Conservation (phyloP, 441 rosid genomes). For the Macaranga tanarius region DNA sequence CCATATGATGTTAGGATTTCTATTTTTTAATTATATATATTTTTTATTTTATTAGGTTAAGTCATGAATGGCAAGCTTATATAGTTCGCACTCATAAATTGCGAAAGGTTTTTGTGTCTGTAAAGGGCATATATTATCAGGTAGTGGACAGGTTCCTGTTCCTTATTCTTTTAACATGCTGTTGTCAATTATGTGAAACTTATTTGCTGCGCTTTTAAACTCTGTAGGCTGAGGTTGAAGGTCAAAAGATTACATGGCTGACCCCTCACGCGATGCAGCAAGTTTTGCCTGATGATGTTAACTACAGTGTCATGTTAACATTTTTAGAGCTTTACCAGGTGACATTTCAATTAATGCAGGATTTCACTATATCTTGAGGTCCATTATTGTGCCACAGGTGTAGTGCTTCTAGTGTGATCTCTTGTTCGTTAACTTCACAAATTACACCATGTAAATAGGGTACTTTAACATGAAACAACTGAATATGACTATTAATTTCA, state of each 20-base stretch:
- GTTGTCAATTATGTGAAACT: not conserved
- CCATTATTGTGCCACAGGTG: not conserved
- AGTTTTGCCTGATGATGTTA: conserved; percentile 89
- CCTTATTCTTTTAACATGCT: not conserved
- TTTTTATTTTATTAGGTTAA: conserved; percentile 52
- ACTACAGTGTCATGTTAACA: conserved; percentile 70
- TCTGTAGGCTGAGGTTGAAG: conserved; percentile 85
- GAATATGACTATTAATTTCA: not conserved
- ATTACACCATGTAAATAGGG: not conserved
- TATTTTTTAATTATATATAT: not conserved
- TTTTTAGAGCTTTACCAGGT: conserved; percentile 97
- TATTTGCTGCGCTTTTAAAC: conserved; percentile 13
- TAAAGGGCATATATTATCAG: conserved; percentile 96
- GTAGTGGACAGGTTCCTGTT: conserved; percentile 42
- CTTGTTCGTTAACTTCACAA: not conserved
- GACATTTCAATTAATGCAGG: not conserved
- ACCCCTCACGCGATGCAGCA: conserved; percentile 91
- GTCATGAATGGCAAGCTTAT: conserved; percentile 96
- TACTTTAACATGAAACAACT: not conserved
- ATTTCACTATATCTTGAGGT: conserved; percentile 1
- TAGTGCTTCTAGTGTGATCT: conserved; percentile 4
- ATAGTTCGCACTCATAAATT: conserved; percentile 73
- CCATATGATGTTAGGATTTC: not conserved
- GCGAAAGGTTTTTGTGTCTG: conserved; percentile 81
- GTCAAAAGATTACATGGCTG: conserved; percentile 91